Conservation (phyloP, 1,284 basidiomycete species). For the Gomphus bonarii region DNA sequence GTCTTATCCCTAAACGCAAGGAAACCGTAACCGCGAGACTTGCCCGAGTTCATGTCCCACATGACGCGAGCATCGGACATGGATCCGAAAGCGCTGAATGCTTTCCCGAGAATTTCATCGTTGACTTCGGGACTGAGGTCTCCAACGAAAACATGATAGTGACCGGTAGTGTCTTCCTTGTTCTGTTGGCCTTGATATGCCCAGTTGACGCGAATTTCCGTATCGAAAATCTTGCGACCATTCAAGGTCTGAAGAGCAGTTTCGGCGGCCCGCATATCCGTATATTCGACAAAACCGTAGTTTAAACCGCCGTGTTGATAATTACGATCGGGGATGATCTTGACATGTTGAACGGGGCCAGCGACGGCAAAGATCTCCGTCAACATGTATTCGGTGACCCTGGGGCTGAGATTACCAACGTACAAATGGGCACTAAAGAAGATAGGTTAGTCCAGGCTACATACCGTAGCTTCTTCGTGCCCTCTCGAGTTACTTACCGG, state of each 20-base stretch:
- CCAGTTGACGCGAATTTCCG: constrained; percentile 96
- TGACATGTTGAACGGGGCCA: constrained; percentile 91
- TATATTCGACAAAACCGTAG: constrained; percentile 97
- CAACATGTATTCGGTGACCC: constrained; percentile 91
- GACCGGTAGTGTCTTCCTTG: constrained; percentile 92
- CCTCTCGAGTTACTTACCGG: constrained; percentile 4
- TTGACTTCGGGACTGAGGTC: constrained; percentile 97
- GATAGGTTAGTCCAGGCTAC: background rate
- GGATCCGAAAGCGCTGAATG: constrained; percentile 90
- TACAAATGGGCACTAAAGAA: constrained; percentile 78
- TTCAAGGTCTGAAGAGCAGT: constrained; percentile 94
- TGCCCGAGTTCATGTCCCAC: constrained; percentile 99
- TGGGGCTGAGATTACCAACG: constrained; percentile 91
- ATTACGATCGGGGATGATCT: constrained; percentile 98
- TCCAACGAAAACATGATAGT: constrained; percentile 97
- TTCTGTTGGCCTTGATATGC: constrained; percentile 94
- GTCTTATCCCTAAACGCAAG: constrained; percentile 92
- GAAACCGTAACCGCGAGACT: constrained; percentile 92
- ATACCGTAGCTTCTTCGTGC: background rate
- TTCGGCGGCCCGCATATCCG: constrained; percentile 95
- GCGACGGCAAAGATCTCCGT: constrained; percentile 95
- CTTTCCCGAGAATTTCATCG: constrained; percentile 92
- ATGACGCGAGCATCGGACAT: constrained; percentile 97
- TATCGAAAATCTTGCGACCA: constrained; percentile 96
- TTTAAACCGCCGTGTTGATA: constrained; percentile 96